Percentiles rank a stretch among this genome's conserved stretches.
phyloP scores from a whole-genome alignment of 768 basidiomycete genomes.

The Agrocybe pediades region DNA sequence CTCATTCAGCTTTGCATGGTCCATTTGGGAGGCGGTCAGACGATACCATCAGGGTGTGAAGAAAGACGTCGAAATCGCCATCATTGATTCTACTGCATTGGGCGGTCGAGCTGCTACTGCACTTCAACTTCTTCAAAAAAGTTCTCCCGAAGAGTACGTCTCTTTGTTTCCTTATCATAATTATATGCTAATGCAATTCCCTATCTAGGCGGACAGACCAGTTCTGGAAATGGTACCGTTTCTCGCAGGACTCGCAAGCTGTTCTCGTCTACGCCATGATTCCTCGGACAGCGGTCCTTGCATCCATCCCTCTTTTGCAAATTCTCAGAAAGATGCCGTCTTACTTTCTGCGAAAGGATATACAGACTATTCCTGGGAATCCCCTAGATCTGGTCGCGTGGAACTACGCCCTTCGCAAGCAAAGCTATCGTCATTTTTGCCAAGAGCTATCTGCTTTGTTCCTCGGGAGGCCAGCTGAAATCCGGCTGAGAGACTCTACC shows the following conservation, averaged over 20 bases:
- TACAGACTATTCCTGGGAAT: conserved; percentile 26
- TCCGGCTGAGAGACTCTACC: conserved; percentile 65
- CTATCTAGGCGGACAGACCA: conserved; percentile 53
- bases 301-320: conserved; percentile 68
- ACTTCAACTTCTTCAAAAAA: conserved; percentile 59
- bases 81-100: conserved; percentile 71
- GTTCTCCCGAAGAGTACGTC: conserved; percentile 57
- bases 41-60: conserved; percentile 75
- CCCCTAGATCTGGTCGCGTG: conserved; percentile 42
- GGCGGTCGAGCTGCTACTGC: conserved; percentile 62
- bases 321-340: conserved; percentile 71
- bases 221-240: conserved; percentile 78
- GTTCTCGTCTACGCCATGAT: conserved; percentile 73
- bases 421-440: conserved; percentile 71
- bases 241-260: conserved; percentile 74
- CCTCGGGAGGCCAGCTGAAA: conserved; percentile 52
- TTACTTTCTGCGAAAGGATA: conserved; percentile 53
- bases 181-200: conserved; percentile 7
- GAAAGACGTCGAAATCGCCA: conserved; percentile 75
- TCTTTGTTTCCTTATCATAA: conserved; percentile 1
- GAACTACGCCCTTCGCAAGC: conserved; percentile 61
- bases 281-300: conserved; percentile 63
- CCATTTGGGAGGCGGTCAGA: conserved; percentile 78
- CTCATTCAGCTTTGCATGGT: conserved; percentile 82
- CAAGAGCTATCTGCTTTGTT: conserved; percentile 68